Evolutionary conservation across 83 land plant genomes (phyloP), one percentile per base, ranked within the genome.

Genomic region (Thuja plicata): DNA sequence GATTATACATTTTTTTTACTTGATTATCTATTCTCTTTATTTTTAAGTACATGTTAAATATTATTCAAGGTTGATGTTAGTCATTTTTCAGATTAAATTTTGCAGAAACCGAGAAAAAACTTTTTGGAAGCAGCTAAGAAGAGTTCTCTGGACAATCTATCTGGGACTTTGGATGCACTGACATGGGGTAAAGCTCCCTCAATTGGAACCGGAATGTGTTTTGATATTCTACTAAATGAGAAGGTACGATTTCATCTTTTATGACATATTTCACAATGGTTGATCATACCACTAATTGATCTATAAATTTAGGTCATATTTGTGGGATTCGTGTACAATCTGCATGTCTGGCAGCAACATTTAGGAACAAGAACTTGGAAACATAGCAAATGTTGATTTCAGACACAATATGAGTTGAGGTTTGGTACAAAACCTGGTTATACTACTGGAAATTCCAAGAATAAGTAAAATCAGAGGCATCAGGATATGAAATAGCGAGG

Each of bases 111-210:
- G 62, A 54, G 57, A 40, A 84, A 87, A 37, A 87, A 81, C 84
- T 91, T 95, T 48, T 70, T 91, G 2, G 89, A 92, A 88, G 95
- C 96, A 80, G 94, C 95, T 15, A 95, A 95, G 87, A 87, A 88
- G 21, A 91, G 90, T 46, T 80, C 80, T 27, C 24, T 15, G 17
- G 96, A 95, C 88, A 48, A 90, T 86, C 92, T 95, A 30, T 52
- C 87, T 38, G 96, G 96, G n/a, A 89, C 87, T 13, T 13, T 94
- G 45, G 96, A 95, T 87, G 93, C 96, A 35, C 38, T 92, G 84
- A 90, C 91, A 74, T 95, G 96, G 96, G 96, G 96, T 35, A 92
- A 90, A 54, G 84, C 81, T 30, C 88, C 94, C 81, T 70, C 94
- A 8, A n/a, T 91, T 8, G 96, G 96, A 24, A 92, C 94, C n/a